These are phyloP conservation scores for Pichiaceae sp. DNA, from an alignment of 1,139 yeast species.

Conservation along the genomic window DNA sequence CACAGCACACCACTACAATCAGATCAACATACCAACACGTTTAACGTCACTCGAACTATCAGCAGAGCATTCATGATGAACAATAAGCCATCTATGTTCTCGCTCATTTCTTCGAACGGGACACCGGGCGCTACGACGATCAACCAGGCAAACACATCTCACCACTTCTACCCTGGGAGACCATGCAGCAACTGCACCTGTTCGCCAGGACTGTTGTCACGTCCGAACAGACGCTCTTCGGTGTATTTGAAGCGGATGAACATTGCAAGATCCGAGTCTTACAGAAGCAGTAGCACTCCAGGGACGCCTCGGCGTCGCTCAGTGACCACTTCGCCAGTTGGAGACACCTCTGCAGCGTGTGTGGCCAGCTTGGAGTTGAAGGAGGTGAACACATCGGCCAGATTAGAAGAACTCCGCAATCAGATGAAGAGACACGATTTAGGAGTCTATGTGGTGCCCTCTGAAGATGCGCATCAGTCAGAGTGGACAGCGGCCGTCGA, in stretches of 20 bases:
- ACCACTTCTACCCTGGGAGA: conserved; percentile 20
- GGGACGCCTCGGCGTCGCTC: conserved; percentile 6
- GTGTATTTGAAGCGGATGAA: conserved; percentile 28
- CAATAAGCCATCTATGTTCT: conserved; percentile 26
- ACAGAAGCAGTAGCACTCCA: conserved; percentile 7
- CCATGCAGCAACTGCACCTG: conserved; percentile 72
- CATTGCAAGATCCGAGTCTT: conserved; percentile 11
- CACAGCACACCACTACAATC: too few relatives aligned
- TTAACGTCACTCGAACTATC: too few relatives aligned
- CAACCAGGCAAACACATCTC: conserved; percentile 15
- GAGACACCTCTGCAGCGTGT: not conserved
- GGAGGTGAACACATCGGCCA: conserved; percentile 24
- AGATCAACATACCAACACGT: too few relatives aligned
- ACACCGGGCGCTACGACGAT: conserved; percentile 24
- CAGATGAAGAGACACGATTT: conserved; percentile 58
- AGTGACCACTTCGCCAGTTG: conserved; percentile 7
- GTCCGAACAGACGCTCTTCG: conserved; percentile 44
- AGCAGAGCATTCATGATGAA: too few relatives aligned
- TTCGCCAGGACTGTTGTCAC: conserved; percentile 68
- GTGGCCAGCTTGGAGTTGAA: conserved; percentile 4
- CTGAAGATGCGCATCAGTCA: conserved; percentile 91
- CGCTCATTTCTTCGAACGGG: conserved; percentile 23
- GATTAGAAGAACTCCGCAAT: conserved; percentile 56
- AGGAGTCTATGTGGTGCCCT: conserved; percentile 77
- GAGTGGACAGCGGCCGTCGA: conserved; percentile 80